phyloP scores from a whole-genome alignment of 306 rosid genomes.

The Canavalia gladiata region DNA sequence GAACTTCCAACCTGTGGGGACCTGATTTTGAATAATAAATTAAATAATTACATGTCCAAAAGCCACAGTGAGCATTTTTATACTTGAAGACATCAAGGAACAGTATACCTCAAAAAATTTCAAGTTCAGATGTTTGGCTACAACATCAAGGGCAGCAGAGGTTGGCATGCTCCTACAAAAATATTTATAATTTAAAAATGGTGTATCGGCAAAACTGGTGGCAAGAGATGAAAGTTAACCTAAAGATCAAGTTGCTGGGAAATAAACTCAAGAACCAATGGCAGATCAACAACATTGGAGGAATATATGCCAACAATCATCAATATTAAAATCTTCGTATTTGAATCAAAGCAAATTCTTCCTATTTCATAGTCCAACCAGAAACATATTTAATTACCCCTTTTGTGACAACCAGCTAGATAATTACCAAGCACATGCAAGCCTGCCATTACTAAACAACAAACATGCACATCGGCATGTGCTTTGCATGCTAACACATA shows the following conservation, averaged over 20 bases:
- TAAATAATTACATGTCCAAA: slow-evolving; percentile 9
- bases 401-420: slow-evolving; percentile 30
- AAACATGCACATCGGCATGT: neutral
- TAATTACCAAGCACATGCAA: slow-evolving; percentile 30
- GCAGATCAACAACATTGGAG: slow-evolving; percentile 20
- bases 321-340: neutral
- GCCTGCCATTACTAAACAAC: slow-evolving; percentile 35
- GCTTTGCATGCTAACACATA: slow-evolving; percentile 21
- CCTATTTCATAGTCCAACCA: slow-evolving; percentile 35
- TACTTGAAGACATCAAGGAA: slow-evolving; percentile 24
- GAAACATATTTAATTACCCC: neutral
- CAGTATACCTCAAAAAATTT: slow-evolving; percentile 91
- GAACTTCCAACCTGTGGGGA: slow-evolving; percentile 99
- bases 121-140: slow-evolving; percentile 88
- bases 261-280: slow-evolving; percentile 34
- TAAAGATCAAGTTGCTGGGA: slow-evolving; percentile 31
- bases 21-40: slow-evolving; percentile 61
- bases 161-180: slow-evolving; percentile 98
- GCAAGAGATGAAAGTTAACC: neutral
- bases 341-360: slow-evolving; percentile 30
- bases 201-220: slow-evolving; percentile 22
- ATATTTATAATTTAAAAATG: slow-evolving; percentile 35
- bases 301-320: slow-evolving; percentile 18
- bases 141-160: slow-evolving; percentile 99
- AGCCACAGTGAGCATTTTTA: slow-evolving; percentile 26